These are phyloP conservation scores for Podospora appendiculata DNA, from an alignment of 495 filamentous ascomycete species.

Conservation along the genomic window DNA sequence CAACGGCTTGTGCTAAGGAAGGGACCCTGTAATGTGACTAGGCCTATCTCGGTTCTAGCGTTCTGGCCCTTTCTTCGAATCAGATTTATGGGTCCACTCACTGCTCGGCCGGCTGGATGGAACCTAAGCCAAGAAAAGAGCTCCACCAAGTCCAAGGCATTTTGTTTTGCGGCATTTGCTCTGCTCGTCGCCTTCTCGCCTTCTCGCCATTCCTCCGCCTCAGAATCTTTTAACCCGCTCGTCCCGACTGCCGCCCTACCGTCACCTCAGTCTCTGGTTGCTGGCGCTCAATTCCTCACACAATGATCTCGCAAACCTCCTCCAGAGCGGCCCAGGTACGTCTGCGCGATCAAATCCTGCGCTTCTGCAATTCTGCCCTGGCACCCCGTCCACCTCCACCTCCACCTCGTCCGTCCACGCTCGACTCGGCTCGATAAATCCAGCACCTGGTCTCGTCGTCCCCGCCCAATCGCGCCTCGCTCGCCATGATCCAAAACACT, in stretches of 20 bases:
- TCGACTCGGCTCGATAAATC: neutral
- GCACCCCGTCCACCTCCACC: neutral
- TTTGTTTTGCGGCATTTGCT: constrained; percentile 28
- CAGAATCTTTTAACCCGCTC: neutral
- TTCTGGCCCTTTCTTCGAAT: neutral
- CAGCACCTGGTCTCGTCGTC: neutral
- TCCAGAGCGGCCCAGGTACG: constrained; percentile 40
- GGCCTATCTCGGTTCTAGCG: neutral
- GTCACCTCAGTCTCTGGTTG: constrained; percentile 4
- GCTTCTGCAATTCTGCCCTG: neutral
- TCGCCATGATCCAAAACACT: neutral
- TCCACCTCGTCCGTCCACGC: neutral
- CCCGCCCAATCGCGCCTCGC: neutral
- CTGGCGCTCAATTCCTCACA: constrained; percentile 21
- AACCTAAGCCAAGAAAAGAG: constrained; percentile 12
- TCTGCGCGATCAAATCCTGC: neutral
- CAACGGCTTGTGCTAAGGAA: too few relatives aligned
- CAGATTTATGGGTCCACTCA: neutral
- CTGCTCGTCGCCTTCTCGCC: constrained; percentile 2
- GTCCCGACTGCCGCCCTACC: neutral
- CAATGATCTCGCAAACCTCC: constrained; percentile 57
- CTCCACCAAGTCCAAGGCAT: constrained; percentile 18
- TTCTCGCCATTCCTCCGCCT: constrained; percentile 3
- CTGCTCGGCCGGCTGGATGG: constrained; percentile 11
- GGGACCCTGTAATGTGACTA: neutral